These are phyloP conservation scores for Metschnikowia henanensis DNA, from an alignment of 805 yeast genomes.

Conservation along the genomic window DNA sequence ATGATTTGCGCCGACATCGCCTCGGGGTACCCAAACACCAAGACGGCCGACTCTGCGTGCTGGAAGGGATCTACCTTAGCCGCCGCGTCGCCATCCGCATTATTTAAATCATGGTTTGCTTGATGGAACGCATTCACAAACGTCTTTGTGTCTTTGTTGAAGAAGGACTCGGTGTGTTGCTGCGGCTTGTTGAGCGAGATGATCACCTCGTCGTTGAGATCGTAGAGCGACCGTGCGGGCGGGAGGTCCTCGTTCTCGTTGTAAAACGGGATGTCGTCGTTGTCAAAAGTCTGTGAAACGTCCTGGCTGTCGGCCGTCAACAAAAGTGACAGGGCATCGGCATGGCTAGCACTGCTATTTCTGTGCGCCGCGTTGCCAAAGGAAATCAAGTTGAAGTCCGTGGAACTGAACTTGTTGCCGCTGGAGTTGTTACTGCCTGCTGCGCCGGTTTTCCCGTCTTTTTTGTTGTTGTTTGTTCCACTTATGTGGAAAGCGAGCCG, in stretches of 20 bases:
- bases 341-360: conserved; percentile 20
- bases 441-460: conserved; percentile 9
- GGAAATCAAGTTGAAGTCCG: conserved; percentile 31
- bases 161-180: conserved; percentile 39
- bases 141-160: conserved; percentile 46
- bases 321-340: conserved; percentile 16
- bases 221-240: conserved; percentile 51
- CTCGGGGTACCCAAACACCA: conserved; percentile 90
- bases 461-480: conserved; percentile 19
- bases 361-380: conserved; percentile 29
- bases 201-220: conserved; percentile 45
- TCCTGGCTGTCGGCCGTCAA: conserved; percentile 23
- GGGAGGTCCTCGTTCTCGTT: conserved; percentile 44
- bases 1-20: conserved; percentile 64
- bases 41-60: conserved; percentile 59
- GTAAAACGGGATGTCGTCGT: conserved; percentile 29
- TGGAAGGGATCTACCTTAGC: conserved; percentile 24
- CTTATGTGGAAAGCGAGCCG: conserved; percentile 40
- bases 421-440: conserved; percentile 1
- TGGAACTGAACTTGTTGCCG: conserved; percentile 8
- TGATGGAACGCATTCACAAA: conserved; percentile 45
- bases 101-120: conserved; percentile 5
- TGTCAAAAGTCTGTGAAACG: conserved; percentile 26
- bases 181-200: conserved; percentile 36
- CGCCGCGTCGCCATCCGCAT: conserved; percentile 12